Conservation (phyloP, 306 rosid species). For the Corylus avellana region DNA sequence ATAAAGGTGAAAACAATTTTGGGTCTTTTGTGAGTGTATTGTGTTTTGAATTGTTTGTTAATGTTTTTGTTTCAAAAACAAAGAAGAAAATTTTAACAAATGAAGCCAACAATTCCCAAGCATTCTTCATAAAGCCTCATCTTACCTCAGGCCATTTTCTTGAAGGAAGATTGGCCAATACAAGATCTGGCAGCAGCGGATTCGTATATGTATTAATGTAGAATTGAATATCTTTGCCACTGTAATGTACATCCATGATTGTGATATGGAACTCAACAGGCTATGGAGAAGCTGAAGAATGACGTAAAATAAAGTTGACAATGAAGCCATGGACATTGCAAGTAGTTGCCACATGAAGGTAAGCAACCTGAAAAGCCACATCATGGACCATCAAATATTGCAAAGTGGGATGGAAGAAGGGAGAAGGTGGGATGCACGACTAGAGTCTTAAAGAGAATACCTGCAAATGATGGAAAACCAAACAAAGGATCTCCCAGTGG, state of each 20-base stretch:
- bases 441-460: conserved; percentile 41
- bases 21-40: too few species aligned
- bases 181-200: conserved; percentile 78
- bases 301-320: conserved; percentile 61
- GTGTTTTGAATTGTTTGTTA: too few species aligned
- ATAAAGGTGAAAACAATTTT: too few species aligned
- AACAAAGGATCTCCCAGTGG: conserved; percentile 44
- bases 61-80: too few species aligned
- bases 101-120: conserved; percentile 6
- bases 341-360: conserved; percentile 56
- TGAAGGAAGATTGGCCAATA: conserved; percentile 92
- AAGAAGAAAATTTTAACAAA: too few species aligned
- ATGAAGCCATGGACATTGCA: conserved; percentile 60
- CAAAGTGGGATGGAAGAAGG: conserved; percentile 3
- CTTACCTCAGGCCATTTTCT: conserved; percentile 72
- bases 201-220: conserved; percentile 58
- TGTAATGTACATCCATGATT: conserved; percentile 57
- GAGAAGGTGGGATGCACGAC: conserved; percentile 3
- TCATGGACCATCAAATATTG: conserved; percentile 28
- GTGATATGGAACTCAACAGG: conserved; percentile 43
- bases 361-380: conserved; percentile 63
- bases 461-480: conserved; percentile 36
- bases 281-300: conserved; percentile 60
- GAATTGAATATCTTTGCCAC: conserved; percentile 52
- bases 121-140: conserved; percentile 13